Conservation (phyloP, 345 rosid species). For the Sonneratia alba region DNA sequence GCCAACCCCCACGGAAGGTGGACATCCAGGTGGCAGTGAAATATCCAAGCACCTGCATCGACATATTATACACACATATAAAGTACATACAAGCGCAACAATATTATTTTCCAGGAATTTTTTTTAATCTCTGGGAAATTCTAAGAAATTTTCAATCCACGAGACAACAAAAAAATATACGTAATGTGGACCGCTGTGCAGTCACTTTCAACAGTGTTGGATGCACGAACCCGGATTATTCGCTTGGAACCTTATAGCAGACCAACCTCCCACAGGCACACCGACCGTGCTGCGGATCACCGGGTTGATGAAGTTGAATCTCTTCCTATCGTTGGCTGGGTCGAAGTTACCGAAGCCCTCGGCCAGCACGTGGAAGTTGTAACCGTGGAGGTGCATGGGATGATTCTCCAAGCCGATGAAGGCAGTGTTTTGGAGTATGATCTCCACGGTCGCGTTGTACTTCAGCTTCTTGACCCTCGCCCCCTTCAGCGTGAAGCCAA, state of each 20-base stretch:
- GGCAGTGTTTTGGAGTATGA: constrained; percentile 70
- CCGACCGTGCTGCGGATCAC: constrained; percentile 61
- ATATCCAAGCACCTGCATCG: constrained; percentile 10
- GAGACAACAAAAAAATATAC: too few species aligned
- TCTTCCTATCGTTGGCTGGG: constrained; percentile 28
- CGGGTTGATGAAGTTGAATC: constrained; percentile 55
- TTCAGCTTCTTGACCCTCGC: constrained; percentile 56
- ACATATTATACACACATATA: background rate
- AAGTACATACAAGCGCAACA: background rate
- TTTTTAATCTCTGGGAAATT: background rate
- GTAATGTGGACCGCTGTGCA: background rate
- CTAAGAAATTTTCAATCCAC: background rate
- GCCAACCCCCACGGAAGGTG: constrained; percentile 11
- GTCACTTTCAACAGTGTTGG: background rate
- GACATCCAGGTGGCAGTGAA: constrained; percentile 14
- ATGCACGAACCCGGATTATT: constrained; percentile 59
- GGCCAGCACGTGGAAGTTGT: constrained; percentile 69
- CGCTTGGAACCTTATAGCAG: constrained; percentile 66
- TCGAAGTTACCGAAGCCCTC: constrained; percentile 88
- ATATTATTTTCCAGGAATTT: too few species aligned
- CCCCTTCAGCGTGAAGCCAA: constrained; percentile 37
- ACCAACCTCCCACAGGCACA: constrained; percentile 86
- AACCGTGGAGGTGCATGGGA: constrained; percentile 85
- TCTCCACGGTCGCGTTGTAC: constrained; percentile 63
- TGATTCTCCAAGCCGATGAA: constrained; percentile 54